Evolutionary conservation across 805 yeast species (phyloP), one percentile per base, ranked within the genome.

Genomic region (Lipomyces starkeyi): DNA sequence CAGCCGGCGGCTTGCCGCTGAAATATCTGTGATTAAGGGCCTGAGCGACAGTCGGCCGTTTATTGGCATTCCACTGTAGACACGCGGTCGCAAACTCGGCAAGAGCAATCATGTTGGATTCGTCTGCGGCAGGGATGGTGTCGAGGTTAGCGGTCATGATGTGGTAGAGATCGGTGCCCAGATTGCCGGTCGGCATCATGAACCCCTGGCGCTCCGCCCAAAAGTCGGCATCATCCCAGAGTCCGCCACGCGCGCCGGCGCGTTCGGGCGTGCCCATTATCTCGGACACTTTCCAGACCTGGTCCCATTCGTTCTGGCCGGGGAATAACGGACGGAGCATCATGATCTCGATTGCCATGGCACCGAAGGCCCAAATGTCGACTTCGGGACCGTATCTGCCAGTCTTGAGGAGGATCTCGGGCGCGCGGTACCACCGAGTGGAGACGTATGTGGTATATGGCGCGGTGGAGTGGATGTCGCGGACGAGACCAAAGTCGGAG

Each of bases 391-490:
- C 87, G 76, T 94, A 94, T 75, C 87, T 89, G 17, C 68, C 63
- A 22, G 71, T 58, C 17, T 70, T 71, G 32, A 78, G 69, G 20
- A 94, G 80, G 63, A 94, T 81, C 76, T 94, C 99, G 0, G 99
- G 99, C 0, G 98, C 93, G 64, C 98, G 82, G 78, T 94, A 94
- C 99, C 99, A 94, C 70, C 98, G 82, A 1, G 98, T 94, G 1
- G 96, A 97, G 22, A 94, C 98, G 76, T 93, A 94, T 0, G 92
- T 86, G 0, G 98, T 91, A 76, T 91, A 82, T 63, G 86, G 87
- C 7, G 61, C 70, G 0, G 86, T 85, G 49, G 87, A 82, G 0
- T 90, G 91, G 47, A 89, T 78, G 1, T 91, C 85, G 68, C 97
- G 83, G 0, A 97, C 96, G 56, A 93, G 82, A 64, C 98, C 98